These are phyloP conservation scores for Westerdykella sp. DNA, from an alignment of 2,329 filamentous ascomycete species.

Conservation along the genomic window DNA sequence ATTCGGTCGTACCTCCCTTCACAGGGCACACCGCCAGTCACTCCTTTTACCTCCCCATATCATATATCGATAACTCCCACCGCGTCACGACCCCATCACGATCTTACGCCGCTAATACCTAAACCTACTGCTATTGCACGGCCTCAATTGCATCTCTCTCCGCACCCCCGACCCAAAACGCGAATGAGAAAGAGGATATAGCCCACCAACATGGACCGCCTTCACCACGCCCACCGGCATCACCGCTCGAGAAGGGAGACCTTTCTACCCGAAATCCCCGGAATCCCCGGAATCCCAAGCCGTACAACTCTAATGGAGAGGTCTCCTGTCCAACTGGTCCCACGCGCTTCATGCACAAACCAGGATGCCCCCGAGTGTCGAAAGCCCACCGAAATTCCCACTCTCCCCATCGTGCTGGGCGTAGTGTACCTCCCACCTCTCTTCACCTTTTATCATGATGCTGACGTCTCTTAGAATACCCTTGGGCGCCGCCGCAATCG, in stretches of 20 bases:
- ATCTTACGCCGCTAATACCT: constrained; percentile 33
- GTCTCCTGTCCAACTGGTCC: constrained; percentile 22
- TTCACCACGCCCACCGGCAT: constrained; percentile 27
- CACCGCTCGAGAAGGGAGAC: constrained; percentile 22
- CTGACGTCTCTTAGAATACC: constrained; percentile 59
- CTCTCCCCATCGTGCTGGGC: constrained; percentile 29
- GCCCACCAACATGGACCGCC: constrained; percentile 24
- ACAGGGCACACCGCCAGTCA: constrained; percentile 1
- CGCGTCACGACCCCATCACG: constrained; percentile 27
- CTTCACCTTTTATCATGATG: background rate
- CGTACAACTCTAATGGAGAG: constrained; percentile 20
- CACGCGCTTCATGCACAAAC: constrained; percentile 26
- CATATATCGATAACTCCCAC: constrained; percentile 8
- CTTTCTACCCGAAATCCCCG: constrained; percentile 4
- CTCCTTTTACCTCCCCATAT: constrained; percentile 11
- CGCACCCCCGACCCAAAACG: background rate
- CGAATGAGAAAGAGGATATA: constrained; percentile 16
- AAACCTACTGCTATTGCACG: constrained; percentile 8
- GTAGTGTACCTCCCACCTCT: constrained; percentile 22
- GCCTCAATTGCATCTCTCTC: constrained; percentile 2
- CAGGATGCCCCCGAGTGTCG: constrained; percentile 31
- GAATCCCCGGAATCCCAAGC: constrained; percentile 9
- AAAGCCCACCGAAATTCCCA: constrained; percentile 31
- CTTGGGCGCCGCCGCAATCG: constrained; percentile 57
- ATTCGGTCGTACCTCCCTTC: background rate